These are phyloP conservation scores for Lolium multiflorum DNA, from an alignment of 176 grass and related monocot species.

Conservation along the genomic window DNA sequence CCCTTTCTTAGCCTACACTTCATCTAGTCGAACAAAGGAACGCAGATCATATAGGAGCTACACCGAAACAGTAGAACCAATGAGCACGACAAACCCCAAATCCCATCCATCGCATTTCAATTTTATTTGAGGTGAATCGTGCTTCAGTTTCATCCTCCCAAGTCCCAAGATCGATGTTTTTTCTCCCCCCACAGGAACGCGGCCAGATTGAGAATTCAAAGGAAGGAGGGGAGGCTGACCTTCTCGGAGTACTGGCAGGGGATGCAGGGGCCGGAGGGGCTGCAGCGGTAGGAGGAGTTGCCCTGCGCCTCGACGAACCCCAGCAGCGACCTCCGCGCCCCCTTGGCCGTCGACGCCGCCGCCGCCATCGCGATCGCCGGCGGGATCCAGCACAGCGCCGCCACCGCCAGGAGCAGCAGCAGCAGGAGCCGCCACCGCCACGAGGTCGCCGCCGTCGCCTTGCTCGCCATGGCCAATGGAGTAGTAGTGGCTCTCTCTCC, in stretches of 20 bases:
- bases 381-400: constrained; percentile 58
- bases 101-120: background rate
- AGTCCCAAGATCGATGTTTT: constrained; percentile 31
- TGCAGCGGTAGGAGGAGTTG: constrained; percentile 76
- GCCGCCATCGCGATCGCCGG: constrained; percentile 55
- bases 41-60: background rate
- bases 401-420: constrained; percentile 46
- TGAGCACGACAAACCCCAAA: background rate
- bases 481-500: background rate
- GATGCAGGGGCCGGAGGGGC: constrained; percentile 77
- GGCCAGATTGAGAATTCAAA: background rate
- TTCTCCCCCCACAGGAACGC: background rate
- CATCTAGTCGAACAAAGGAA: background rate
- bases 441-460: constrained; percentile 53
- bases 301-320: constrained; percentile 78
- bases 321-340: constrained; percentile 64
- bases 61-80: background rate
- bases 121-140: background rate
- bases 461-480: constrained; percentile 47
- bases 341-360: constrained; percentile 42
- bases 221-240: constrained; percentile 33
- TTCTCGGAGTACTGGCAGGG: constrained; percentile 92
- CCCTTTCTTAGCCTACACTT: constrained; percentile 7
- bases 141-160: background rate
- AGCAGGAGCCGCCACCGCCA: constrained; percentile 53